Evolutionary conservation across 495 filamentous ascomycete genomes (phyloP), one percentile per base, ranked within the genome.

Genomic region (Recurvomyces mirabilis): DNA sequence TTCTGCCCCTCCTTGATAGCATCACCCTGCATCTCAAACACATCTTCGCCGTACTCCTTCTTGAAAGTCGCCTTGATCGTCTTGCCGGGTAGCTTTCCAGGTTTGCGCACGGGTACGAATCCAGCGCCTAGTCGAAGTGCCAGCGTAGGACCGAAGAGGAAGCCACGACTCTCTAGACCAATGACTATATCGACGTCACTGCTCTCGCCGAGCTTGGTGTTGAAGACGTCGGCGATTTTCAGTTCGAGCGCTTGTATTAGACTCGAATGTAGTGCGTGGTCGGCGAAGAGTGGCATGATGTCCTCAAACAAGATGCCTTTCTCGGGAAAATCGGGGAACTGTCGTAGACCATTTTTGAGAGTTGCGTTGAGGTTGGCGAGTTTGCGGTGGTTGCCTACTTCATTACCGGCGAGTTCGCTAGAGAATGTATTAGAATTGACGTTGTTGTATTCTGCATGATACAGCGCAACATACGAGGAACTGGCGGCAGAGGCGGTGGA

Each of bases 11-110:
- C 71, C 70, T 84, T 82, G 57, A 96, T 78, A 11, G 78, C 77
- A 62, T 79, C 87, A 39, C 66, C 67, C 68, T 99, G 93, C 68
- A 96, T 93, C 73, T 96, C 82, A 69, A 99, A 96, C 60, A 78
- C 83, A 62, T 99, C 93, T 68, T 81, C 74, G 20, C 93, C 93
- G 60, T 99, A 99, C 67, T 99, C 93, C 73, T 99, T 99, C 63
- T 84, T 68, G 62, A 82, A 99, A 43, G 65, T 67, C 53, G 87
- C 87, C 44, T 81, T 87, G 51, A 80, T 76, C 53, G 79, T 87
- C 33, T 81, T 76, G 44, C 93, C 93, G 4, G 93, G 93, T 52
- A 99, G 74, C 74, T 99, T 99, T 54, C 93, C 93, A 67, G 81
- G 69, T 75, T 99, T 99, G 59, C 93, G 75, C 39, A 95, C 86